These are phyloP conservation scores for Fusarium nodosum DNA, from an alignment of 2,329 filamentous ascomycete species.

Conservation along the genomic window DNA sequence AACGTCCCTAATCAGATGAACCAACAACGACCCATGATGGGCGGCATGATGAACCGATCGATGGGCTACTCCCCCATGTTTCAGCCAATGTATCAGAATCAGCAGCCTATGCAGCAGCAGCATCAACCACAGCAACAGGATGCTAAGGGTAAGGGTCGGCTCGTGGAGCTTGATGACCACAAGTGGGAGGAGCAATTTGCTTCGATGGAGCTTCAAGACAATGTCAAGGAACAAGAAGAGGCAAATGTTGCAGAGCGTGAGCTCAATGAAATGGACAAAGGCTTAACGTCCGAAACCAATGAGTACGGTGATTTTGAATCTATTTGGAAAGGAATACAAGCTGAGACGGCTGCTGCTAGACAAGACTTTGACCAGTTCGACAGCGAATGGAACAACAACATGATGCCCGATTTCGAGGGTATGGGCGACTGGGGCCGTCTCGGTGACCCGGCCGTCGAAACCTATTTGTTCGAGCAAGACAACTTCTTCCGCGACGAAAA, in stretches of 20 bases:
- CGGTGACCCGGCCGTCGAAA: constrained; percentile 82
- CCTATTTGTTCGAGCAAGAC: constrained; percentile 95
- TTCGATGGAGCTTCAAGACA: constrained; percentile 80
- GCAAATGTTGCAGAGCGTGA: constrained; percentile 82
- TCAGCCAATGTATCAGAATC: constrained; percentile 62
- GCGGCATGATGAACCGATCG: constrained; percentile 64
- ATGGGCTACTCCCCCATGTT: constrained; percentile 70
- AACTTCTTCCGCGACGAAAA: constrained; percentile 86
- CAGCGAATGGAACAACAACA: constrained; percentile 79
- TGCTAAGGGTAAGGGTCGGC: constrained; percentile 86
- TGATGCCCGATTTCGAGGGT: constrained; percentile 69
- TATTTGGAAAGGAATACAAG: constrained; percentile 86
- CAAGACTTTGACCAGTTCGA: constrained; percentile 78
- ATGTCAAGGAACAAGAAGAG: constrained; percentile 71
- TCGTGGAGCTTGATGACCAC: constrained; percentile 92
- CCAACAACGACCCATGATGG: constrained; percentile 74
- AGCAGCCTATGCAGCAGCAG: constrained; percentile 61
- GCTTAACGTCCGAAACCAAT: constrained; percentile 76
- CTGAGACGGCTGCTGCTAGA: constrained; percentile 77
- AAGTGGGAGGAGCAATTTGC: constrained; percentile 98
- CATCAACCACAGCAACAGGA: constrained; percentile 64
- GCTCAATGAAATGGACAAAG: constrained; percentile 85
- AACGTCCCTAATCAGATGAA: constrained; percentile 62
- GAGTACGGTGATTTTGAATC: constrained; percentile 90
- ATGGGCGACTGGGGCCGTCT: constrained; percentile 75